Evolutionary conservation across 352 stramenopile species (phyloP).

Genomic region (Phytophthora syringae): DNA sequence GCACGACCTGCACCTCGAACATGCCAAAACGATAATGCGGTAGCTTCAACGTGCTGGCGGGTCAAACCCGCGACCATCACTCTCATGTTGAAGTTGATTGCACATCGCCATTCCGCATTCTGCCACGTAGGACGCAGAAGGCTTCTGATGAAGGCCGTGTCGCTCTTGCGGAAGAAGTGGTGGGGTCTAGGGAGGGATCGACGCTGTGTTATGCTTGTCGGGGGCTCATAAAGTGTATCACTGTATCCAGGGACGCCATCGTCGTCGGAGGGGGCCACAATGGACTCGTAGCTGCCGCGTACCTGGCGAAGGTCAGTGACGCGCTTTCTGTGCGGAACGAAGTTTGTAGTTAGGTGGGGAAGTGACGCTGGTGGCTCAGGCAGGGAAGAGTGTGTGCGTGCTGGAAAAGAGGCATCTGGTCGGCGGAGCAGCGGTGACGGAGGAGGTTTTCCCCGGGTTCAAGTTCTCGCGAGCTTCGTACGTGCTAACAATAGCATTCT

Average conservation of each 20-base stretch:
- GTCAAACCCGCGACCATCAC: conserved; percentile 25
- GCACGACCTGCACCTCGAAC: conserved; percentile 50
- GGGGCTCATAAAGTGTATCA: not conserved
- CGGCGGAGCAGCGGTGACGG: conserved; percentile 88
- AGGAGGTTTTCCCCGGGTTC: conserved; percentile 92
- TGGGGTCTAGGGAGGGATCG: not conserved
- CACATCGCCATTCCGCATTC: conserved; percentile 24
- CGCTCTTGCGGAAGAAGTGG: conserved; percentile 53
- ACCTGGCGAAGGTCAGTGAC: conserved; percentile 76
- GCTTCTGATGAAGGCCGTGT: conserved; percentile 25
- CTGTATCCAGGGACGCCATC: conserved; percentile 74
- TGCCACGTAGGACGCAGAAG: conserved; percentile 19
- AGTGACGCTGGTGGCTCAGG: conserved; percentile 28
- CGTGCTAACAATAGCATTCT: too few relatives aligned
- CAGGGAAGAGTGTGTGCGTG: conserved; percentile 87
- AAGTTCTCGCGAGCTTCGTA: conserved; percentile 93
- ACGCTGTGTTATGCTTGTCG: not conserved
- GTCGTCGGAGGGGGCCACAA: conserved; percentile 92
- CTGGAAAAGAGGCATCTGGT: conserved; percentile 90
- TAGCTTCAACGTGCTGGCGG: conserved; percentile 27
- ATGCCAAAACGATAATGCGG: conserved; percentile 16
- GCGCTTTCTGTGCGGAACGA: too few relatives aligned
- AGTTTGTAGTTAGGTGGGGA: not conserved
- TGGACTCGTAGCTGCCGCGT: conserved; percentile 88
- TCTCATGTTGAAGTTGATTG: conserved; percentile 27